Base-by-base conservation (phyloP, 2,329 filamentous ascomycete species). In the Phialophora tarda region DNA sequence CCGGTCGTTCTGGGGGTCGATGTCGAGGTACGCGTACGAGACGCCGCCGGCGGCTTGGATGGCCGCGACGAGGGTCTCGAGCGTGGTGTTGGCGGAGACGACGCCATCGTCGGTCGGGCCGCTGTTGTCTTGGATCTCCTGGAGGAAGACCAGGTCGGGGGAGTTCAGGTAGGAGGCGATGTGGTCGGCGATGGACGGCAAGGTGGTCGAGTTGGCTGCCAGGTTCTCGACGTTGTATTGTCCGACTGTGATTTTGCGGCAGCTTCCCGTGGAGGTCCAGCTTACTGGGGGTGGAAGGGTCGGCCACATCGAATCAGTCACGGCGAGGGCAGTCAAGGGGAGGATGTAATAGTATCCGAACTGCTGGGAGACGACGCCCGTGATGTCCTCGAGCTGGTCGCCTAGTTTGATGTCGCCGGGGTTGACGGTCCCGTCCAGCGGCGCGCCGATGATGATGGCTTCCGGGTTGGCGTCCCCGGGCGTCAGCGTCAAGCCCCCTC, bases 161-260 rank as follows among this genome's bases (percentile, higher is more conserved):
- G 83, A 84, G 65, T 82, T 83, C 69, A 91, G 78, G 77, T 87
- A 88, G 69, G 85, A 78, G 60, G 87, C 86, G 69, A 92, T 89
- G 72, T 91, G 88, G 8, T 80, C 77, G 1, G 88, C 86, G n/a
- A 91, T 82, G 12, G 77, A 77, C n/a, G 82, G 77, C 26, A 91
- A 78, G 69, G 87, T 84, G 1, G 80, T 70, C 0, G 85, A 86
- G 38, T 78, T 81, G 0, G 88, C 85, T 7, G 82, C 78, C 17
- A 91, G 81, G 76, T 91, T 91, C 76, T 91, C 87, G 34, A 90
- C 83, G 75, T 91, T 91, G 82, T 91, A 91, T 67, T 84, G 83
- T 58, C 85, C 88, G 26, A 91, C 76, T 1, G 88, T 90, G 66
- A 91, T 77, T 50, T 84, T 86, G 1, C 80, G 79, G 78, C 89